phyloP scores from a whole-genome alignment of 768 basidiomycete species.

The Podaxis sp. region DNA sequence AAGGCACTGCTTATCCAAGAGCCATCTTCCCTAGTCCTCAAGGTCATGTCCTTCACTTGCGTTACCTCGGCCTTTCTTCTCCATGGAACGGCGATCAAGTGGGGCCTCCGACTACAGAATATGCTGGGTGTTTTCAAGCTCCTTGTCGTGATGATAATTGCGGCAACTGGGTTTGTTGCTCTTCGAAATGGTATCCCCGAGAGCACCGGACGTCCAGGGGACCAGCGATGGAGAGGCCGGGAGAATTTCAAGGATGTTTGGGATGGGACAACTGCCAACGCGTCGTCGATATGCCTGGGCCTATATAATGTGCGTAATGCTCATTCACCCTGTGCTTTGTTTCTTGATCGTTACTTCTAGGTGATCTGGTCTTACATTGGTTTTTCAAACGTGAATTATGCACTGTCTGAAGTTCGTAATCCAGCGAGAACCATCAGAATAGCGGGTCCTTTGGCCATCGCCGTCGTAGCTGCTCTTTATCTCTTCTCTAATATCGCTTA shows the following conservation, averaged over 20 bases:
- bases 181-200: slow-evolving; percentile 27
- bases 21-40: slow-evolving; percentile 22
- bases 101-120: slow-evolving; percentile 61
- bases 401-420: slow-evolving; percentile 56
- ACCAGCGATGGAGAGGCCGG: slow-evolving; percentile 25
- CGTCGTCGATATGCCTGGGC: slow-evolving; percentile 49
- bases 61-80: slow-evolving; percentile 32
- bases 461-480: slow-evolving; percentile 50
- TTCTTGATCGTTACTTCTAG: slow-evolving; percentile 20
- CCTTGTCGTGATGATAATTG: slow-evolving; percentile 40
- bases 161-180: slow-evolving; percentile 44
- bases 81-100: slow-evolving; percentile 41
- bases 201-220: slow-evolving; percentile 23
- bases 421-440: slow-evolving; percentile 58
- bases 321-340: background rate
- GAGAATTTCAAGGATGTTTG: slow-evolving; percentile 30
- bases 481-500: slow-evolving; percentile 62
- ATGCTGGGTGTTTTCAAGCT: slow-evolving; percentile 57
- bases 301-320: slow-evolving; percentile 40
- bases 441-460: slow-evolving; percentile 62
- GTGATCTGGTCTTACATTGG: slow-evolving; percentile 52
- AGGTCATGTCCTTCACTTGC: slow-evolving; percentile 31
- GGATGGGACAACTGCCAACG: slow-evolving; percentile 41
- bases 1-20: slow-evolving; percentile 20
- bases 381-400: slow-evolving; percentile 67